Percentiles rank a stretch among this genome's conserved stretches.
Conservation (phyloP, 1,284 basidiomycete species). For the Cryptococcus floricola region DNA sequence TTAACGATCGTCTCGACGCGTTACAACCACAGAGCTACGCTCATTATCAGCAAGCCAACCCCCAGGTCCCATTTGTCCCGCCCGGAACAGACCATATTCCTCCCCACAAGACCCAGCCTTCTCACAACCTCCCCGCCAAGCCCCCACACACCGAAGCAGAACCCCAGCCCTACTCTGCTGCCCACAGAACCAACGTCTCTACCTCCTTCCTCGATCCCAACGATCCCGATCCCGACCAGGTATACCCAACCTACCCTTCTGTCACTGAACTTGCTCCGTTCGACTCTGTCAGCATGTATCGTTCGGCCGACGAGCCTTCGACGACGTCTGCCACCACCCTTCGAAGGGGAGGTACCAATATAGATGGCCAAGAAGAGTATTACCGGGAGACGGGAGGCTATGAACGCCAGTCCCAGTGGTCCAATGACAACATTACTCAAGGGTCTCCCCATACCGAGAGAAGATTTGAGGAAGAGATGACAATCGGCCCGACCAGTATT, state of each 20-base stretch:
- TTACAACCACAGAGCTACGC: conserved; percentile 11
- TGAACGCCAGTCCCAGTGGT: conserved; percentile 10
- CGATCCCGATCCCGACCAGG: conserved; percentile 2
- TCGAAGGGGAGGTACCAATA: conserved; percentile 30
- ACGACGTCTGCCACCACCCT: conserved; percentile 6
- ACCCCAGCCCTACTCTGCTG: not conserved
- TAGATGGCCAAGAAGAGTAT: conserved; percentile 24
- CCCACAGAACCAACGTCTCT: not conserved
- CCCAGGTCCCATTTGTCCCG: conserved; percentile 1
- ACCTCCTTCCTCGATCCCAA: conserved; percentile 4
- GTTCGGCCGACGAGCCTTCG: conserved; percentile 14
- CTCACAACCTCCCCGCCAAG: not conserved
- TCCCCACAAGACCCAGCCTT: not conserved
- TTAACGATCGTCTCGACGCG: conserved; percentile 23
- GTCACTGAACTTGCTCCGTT: conserved; percentile 23
- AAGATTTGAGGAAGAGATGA: conserved; percentile 26
- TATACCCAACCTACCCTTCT: conserved; percentile 3
- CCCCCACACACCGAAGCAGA: not conserved
- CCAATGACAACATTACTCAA: conserved; percentile 20
- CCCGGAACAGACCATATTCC: conserved; percentile 2
- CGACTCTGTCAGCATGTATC: conserved; percentile 38
- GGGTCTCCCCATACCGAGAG: conserved; percentile 14
- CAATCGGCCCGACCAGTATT: conserved; percentile 21
- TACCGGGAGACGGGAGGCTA: conserved; percentile 10
- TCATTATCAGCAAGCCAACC: conserved; percentile 1